Base-by-base conservation (phyloP, 768 basidiomycete species). In the Podaxis sp. region DNA sequence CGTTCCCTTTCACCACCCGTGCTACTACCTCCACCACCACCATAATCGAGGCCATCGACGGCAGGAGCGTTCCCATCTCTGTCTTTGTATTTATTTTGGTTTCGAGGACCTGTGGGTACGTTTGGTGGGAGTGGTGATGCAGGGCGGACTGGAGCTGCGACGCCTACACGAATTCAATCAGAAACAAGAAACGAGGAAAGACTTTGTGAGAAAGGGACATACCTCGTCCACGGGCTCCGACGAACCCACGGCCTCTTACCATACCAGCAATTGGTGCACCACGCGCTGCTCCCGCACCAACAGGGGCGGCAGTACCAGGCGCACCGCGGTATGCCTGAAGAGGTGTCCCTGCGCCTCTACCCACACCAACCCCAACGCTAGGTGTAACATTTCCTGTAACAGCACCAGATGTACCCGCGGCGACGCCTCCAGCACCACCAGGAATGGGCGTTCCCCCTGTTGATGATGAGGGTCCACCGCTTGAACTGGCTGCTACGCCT, bases 71-170 rank as follows among this genome's bases (percentile, higher is more conserved):
- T 91, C 15, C 86, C 87, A 70, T 94, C 92, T 46, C 91, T 82
- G 73, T 95, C 93, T 78, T 93, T 94, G 77, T 95, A 94, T 71
- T 92, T 92, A 71, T 91, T 91, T 73, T 91, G 90, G 72, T 93
- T 93, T 49, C 93, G 81, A 12, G 93, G 93, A 1, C 93, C 93
- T 0, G 93, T 95, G 1, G 93, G 93, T 20, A 95, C 93, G 63
- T 88, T 88, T 13, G 93, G 91, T 0, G 93, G 93, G 1, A 95
- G 81, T 17, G 93, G 93, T 0, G 93, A 94, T 5, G 91, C 89
- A 3, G 93, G 88, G 63, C 92, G 84, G 38, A 86, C 86, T 44
- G 89, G 86, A 6, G 80, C 79, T 60, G 80, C 78, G 26, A 85
- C 82, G 20, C 75, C 75, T 58, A 64, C 71, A 73, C 56, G 36